phyloP scores from a whole-genome alignment of 2,329 filamentous ascomycete species.

The Fusarium nodosum region DNA sequence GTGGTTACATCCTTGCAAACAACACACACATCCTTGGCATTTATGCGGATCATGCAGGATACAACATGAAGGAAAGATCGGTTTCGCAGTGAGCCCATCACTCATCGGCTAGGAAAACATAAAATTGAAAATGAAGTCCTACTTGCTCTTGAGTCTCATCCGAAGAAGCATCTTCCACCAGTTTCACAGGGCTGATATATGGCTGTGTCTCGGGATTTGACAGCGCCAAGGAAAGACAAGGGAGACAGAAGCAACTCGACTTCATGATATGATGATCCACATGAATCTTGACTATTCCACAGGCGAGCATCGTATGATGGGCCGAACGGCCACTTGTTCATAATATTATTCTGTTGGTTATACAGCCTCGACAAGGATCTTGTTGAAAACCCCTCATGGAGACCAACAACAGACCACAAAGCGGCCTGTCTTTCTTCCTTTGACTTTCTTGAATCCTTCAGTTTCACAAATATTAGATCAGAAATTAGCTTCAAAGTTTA shows the following conservation, averaged over 20 bases:
- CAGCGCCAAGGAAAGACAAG: not conserved
- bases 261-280: slow-evolving; percentile 7
- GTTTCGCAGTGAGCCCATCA: not conserved
- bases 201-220: not conserved
- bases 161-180: not conserved
- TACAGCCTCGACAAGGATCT: not conserved
- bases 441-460: not conserved
- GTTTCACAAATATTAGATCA: not conserved
- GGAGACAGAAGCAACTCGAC: not conserved
- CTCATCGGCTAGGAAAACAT: fast-evolving
- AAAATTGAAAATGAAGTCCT: fast-evolving
- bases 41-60: not conserved
- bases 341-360: not conserved
- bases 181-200: slow-evolving; percentile 2
- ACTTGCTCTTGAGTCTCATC: not conserved
- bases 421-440: not conserved
- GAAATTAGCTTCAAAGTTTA: slow-evolving; percentile 4
- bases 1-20: not conserved
- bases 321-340: not conserved
- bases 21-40: not conserved
- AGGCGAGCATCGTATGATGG: not conserved
- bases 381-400: slow-evolving; percentile 3
- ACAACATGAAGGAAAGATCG: too few species aligned
- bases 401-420: not conserved
- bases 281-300: not conserved